Evolutionary conservation across 176 grass and related monocot genomes (phyloP).

Genomic region (Tillandsia leiboldiana): DNA sequence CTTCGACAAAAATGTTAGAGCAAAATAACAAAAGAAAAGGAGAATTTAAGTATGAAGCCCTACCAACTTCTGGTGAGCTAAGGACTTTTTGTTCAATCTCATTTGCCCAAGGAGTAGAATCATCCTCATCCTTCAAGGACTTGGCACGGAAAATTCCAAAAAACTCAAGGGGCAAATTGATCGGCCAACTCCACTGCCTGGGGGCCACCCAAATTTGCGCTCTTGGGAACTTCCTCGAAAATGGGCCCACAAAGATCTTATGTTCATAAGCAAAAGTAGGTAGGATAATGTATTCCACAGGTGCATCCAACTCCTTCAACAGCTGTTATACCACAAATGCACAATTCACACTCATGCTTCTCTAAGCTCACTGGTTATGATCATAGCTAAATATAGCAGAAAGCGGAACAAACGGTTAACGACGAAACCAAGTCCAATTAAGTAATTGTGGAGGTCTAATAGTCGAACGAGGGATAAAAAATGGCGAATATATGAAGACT

Average conservation of each 20-base stretch:
- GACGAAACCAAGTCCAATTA: not conserved
- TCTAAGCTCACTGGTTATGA: not conserved
- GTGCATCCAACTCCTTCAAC: constrained; percentile 83
- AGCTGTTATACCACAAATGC: constrained; percentile 30
- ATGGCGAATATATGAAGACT: not conserved
- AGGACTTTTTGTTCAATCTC: constrained; percentile 96
- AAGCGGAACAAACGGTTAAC: not conserved
- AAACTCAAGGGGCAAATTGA: constrained; percentile 93
- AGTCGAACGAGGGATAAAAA: not conserved
- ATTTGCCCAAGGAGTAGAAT: constrained; percentile 55
- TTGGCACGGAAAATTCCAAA: constrained; percentile 85
- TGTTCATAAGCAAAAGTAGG: constrained; percentile 99
- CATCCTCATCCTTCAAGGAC: constrained; percentile 64
- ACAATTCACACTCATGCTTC: not conserved
- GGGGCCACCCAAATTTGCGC: constrained; percentile 91
- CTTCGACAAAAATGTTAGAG: not conserved
- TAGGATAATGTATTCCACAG: constrained; percentile 87
- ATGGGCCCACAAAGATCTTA: constrained; percentile 92
- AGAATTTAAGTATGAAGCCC: not conserved
- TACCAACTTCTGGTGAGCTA: constrained; percentile 98
- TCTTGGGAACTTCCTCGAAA: constrained; percentile 84
- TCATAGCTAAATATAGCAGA: not conserved
- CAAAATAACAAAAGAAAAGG: not conserved
- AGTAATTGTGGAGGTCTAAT: constrained; percentile 1
- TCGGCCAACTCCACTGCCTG: constrained; percentile 93